phyloP scores from a whole-genome alignment of 202 grass and related monocot species.

The Schoenoplectus tabernaemontani region DNA sequence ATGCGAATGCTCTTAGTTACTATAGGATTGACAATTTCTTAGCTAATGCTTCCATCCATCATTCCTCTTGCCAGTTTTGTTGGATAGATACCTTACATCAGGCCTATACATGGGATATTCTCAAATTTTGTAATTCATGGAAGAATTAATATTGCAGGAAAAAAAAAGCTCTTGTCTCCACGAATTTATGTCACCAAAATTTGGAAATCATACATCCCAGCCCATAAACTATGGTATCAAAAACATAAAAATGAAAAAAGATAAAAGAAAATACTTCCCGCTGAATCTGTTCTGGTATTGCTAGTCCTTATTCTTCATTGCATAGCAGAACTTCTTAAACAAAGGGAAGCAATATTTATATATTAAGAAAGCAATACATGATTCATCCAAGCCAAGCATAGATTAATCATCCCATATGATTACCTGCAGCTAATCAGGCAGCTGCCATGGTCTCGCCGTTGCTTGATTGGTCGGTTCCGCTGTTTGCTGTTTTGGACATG shows the following conservation, averaged over 20 bases:
- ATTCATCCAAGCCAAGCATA: not conserved
- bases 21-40: not conserved
- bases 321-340: not conserved
- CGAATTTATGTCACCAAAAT: slow-evolving; percentile 14
- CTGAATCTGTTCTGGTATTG: not conserved
- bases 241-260: not conserved
- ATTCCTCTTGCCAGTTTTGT: not conserved
- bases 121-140: not conserved
- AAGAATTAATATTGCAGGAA: not conserved
- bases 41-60: not conserved
- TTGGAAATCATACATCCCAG: slow-evolving; percentile 24
- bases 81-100: not conserved
- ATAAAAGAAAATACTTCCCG: not conserved
- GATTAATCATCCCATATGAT: not conserved
- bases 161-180: not conserved
- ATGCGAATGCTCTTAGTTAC: not conserved
- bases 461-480: slow-evolving; percentile 28
- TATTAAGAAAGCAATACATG: not conserved
- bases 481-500: slow-evolving; percentile 10
- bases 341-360: not conserved
- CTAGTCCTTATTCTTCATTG: not conserved
- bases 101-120: not conserved
- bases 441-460: slow-evolving; percentile 38
- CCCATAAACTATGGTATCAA: not conserved
- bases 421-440: slow-evolving; percentile 28